Base-by-base conservation (phyloP, 768 basidiomycete genomes). In the Boletus bicolor region DNA sequence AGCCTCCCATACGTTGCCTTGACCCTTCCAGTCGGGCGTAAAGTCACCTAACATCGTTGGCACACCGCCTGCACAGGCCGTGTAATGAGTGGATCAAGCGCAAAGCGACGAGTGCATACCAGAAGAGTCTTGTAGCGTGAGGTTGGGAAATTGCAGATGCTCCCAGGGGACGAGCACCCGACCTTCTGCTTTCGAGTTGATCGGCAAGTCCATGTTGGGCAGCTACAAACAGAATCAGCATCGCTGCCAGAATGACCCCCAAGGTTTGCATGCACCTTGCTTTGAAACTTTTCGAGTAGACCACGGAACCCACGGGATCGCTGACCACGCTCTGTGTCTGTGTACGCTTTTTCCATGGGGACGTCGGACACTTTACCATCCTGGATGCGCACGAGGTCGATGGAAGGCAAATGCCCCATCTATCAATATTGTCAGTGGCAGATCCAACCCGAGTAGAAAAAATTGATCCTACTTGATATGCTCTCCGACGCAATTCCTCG, bases 81-180 rank as follows among this genome's bases (percentile, higher is more conserved):
- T 9, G 6, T 55, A 14, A 54, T 41, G 58, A 57, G 21, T 48
- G 32, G n/a, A 42, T 36, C 8, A 21, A n/a, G 11, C 17, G 17
- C 5, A 37, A 57, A 34, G 44, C 3, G 12, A 49, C 7, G 11
- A 48, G 28, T 46, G 32, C 68, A 44, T 54, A 75, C 76, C 69
- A 36, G 70, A 68, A 5, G 68, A 59, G 43, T 73, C 72, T 61
- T 73, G 72, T 12, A 30, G 42, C 0, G 93, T 90, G 45, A 86
- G 70, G 66, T 94, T 95, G 7, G 89, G 81, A 64, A 82, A 86
- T 38, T 74, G 68, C n/a, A 78, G 77, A 62, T 91, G 84, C 68
- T 96, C 93, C 93, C 94, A 97, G 41, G 93, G 90, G 5, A 96
- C 87, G 14, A 99, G 77, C 8, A 99, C 84, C 15, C 97, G 86